Percentiles rank a stretch among this genome's conserved stretches.
These are phyloP conservation scores for Chlorella variabilis DNA, from an alignment of 163 green algal species.

Conservation along the genomic window DNA sequence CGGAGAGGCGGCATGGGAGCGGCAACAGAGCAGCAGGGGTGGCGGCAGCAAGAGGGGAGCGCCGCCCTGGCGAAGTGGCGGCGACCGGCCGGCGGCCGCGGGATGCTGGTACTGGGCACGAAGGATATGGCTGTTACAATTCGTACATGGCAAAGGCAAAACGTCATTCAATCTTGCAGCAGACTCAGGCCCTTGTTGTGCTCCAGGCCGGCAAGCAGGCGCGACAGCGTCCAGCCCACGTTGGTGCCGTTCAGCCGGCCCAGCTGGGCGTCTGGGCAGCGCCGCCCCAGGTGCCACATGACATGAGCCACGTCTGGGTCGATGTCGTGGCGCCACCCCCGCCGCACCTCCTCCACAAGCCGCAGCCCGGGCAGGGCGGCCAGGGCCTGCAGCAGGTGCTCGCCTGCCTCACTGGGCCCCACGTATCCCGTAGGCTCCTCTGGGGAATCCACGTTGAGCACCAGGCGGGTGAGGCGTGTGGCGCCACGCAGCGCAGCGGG, in stretches of 20 bases:
- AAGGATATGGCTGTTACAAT: no score
- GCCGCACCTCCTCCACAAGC: not conserved
- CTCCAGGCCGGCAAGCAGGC: not conserved
- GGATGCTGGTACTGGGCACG: no score
- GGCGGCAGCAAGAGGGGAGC: no score
- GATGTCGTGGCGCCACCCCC: not conserved
- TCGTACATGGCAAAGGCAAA: no score
- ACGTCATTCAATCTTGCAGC: not conserved
- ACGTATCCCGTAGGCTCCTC: not conserved
- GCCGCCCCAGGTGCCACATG: constrained; percentile 30
- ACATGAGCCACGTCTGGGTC: constrained; percentile 8
- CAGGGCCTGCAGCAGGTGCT: constrained; percentile 21
- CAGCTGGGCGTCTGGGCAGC: not conserved
- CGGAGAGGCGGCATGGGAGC: no score
- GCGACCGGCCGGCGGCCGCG: no score
- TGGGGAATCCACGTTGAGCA: constrained; percentile 19
- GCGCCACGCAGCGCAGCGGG: not conserved
- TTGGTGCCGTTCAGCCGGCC: not conserved
- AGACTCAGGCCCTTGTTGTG: constrained; percentile 1
- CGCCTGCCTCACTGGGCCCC: not conserved
- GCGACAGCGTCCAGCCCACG: not conserved
- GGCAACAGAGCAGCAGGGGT: no score
- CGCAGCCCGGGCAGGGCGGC: constrained; percentile 2
- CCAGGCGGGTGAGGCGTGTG: not conserved
- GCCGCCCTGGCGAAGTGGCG: no score